Base-by-base conservation (phyloP, 306 rosid species). In the Begonia masoniana region DNA sequence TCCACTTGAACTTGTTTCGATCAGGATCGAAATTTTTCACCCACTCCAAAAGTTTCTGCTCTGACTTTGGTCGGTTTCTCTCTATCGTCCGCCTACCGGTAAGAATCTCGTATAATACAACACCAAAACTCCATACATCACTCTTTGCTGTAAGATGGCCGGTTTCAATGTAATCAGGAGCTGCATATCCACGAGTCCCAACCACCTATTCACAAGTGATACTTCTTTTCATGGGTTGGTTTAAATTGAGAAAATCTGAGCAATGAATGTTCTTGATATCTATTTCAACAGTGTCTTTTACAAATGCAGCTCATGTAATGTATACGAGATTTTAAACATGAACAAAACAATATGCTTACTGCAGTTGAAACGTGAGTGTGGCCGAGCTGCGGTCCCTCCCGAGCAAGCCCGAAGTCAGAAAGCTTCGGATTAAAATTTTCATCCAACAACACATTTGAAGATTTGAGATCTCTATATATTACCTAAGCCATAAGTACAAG, bases 181-280 rank as follows among this genome's bases (percentile, higher is more conserved):
- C 96, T 54, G 96, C 96, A 60, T 87, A 83, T 51, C 96, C 96
- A 50, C 64, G 59, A n/a, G 96, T 87, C 16, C 94, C 96, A 58
- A 87, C 64, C 31, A 87, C 96, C 96, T 87, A 66, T 58, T 47
- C 50, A 52, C 5, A 15, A 5, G 9, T 31, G 39, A 31, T 31
- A 31, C 5, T 31, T 31, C 8, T 31, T 31, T 7, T 31, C 9
- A 31, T 5, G 9, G 8, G 7, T 31, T 31, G 7, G 39, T 31
- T 31, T 31, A 31, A 31, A 31, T 31, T 4, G 39, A 31, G 39
- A 31, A 31, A 31, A 31, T 31, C 39, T 7, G 6, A 1, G 21
- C 14, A 24, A 13, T 39, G 13, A 48, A 23, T 54, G 51, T 42
- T 13, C 35, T 26, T 26, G 35, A 26, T 26, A 26, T 26, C 35